Evolutionary conservation across 179 eudicot species (phyloP).

Genomic region (Patellifolia procumbens): DNA sequence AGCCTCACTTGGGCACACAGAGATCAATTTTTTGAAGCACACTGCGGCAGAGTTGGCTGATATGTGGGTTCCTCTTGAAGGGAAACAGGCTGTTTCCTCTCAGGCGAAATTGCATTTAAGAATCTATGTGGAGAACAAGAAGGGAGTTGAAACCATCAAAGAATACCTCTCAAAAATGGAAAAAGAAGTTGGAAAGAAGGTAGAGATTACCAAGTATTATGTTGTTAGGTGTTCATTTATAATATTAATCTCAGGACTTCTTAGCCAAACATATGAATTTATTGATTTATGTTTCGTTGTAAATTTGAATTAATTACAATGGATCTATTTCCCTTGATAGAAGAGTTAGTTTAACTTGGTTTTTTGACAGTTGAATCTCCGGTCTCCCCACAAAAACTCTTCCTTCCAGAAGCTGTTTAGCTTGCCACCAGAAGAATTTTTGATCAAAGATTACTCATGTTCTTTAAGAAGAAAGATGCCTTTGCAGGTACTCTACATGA

Average conservation of each 20-base stretch:
- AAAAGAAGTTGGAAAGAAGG: slow-evolving; percentile 96
- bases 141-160: slow-evolving; percentile 71
- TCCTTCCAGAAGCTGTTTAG: slow-evolving; percentile 78
- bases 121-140: slow-evolving; percentile 79
- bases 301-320: neutral
- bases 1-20: slow-evolving; percentile 83
- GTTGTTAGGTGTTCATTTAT: neutral
- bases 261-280: neutral
- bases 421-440: slow-evolving; percentile 83
- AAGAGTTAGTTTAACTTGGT: slow-evolving; percentile 6
- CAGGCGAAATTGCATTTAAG: slow-evolving; percentile 85
- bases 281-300: neutral
- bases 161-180: slow-evolving; percentile 80
- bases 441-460: slow-evolving; percentile 82
- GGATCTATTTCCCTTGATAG: neutral
- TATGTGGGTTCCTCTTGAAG: slow-evolving; percentile 81
- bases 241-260: neutral
- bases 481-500: slow-evolving; percentile 57
- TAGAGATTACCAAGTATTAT: slow-evolving; percentile 19
- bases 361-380: slow-evolving; percentile 63
- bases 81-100: slow-evolving; percentile 72
- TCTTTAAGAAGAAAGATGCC: slow-evolving; percentile 77
- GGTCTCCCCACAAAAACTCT: slow-evolving; percentile 82
- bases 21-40: slow-evolving; percentile 77
- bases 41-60: slow-evolving; percentile 73